Evolutionary conservation across 352 stramenopile genomes (phyloP).

Genomic region (Globisporangium cystogenes): DNA sequence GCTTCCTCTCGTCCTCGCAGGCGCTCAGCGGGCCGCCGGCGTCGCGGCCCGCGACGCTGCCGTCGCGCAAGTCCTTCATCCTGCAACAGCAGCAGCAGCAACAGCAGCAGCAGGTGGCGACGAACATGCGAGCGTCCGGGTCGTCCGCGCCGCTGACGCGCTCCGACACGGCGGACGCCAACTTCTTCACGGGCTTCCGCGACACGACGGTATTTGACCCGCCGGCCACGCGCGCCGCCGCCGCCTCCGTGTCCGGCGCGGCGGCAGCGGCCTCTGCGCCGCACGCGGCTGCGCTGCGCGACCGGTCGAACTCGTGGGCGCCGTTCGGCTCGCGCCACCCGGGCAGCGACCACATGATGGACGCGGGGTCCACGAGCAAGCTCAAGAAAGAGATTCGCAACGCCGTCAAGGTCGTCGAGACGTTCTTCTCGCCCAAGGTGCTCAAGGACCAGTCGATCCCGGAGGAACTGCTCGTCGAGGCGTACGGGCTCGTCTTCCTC

Average conservation of each 20-base stretch:
- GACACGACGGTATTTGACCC: slow-evolving; percentile 13
- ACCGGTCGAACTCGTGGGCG: slow-evolving; percentile 56
- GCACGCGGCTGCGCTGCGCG: slow-evolving; percentile 30
- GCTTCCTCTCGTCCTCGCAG: slow-evolving; percentile 11
- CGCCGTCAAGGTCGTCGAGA: slow-evolving; percentile 59
- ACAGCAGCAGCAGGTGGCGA: slow-evolving; percentile 11
- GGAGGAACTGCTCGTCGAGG: slow-evolving; percentile 63
- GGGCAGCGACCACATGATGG: slow-evolving; percentile 38
- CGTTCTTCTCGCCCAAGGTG: slow-evolving; percentile 64
- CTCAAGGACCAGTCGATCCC: slow-evolving; percentile 83
- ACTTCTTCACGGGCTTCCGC: slow-evolving; percentile 19
- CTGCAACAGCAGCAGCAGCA: slow-evolving; percentile 24
- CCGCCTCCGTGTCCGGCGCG: slow-evolving; percentile 6
- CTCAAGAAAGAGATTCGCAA: slow-evolving; percentile 61
- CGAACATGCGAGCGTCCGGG: background rate
- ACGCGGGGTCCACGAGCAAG: slow-evolving; percentile 44
- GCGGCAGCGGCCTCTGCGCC: slow-evolving; percentile 10
- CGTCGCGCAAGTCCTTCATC: slow-evolving; percentile 47
- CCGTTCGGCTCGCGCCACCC: slow-evolving; percentile 23
- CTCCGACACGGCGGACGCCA: slow-evolving; percentile 35
- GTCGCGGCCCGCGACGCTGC: slow-evolving; percentile 20
- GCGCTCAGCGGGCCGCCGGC: slow-evolving; percentile 9
- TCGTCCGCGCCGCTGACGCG: slow-evolving; percentile 14
- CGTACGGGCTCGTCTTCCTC: slow-evolving; percentile 70
- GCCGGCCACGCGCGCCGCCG: slow-evolving; percentile 10